Percentiles rank a stretch among this genome's conserved stretches.
Conservation (phyloP, 768 basidiomycete species). For the Macrolepiota fuliginosa region DNA sequence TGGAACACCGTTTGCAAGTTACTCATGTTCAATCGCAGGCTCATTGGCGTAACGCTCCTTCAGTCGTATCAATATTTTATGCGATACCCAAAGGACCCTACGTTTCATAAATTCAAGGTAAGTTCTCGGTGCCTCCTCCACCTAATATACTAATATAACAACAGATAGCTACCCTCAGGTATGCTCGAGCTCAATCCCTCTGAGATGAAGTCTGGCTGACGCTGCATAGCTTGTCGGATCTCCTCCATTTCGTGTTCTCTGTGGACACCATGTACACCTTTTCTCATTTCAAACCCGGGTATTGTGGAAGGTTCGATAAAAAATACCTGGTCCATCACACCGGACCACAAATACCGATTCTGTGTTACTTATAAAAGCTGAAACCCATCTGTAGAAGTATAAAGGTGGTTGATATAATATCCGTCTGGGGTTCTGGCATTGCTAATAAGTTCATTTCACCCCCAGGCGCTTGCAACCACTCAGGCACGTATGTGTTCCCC, state of each 20-base stretch:
- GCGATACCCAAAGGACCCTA: neutral
- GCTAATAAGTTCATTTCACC: too few species aligned
- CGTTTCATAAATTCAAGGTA: neutral
- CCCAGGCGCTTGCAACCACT: neutral
- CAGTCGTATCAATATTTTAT: slow-evolving; percentile 4
- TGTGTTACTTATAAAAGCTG: neutral
- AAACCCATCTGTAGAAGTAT: neutral
- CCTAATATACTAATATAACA: too few species aligned
- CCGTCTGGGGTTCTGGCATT: neutral
- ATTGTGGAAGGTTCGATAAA: neutral
- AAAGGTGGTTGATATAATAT: neutral
- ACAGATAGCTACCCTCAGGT: slow-evolving; percentile 6
- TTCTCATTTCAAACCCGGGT: neutral
- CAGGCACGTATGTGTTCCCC: neutral
- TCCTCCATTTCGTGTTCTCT: slow-evolving; percentile 3
- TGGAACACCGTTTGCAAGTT: neutral
- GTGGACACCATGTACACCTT: neutral
- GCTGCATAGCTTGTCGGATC: neutral
- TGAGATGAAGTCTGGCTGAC: neutral
- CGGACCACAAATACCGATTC: neutral
- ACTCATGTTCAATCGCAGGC: neutral
- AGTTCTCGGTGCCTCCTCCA: neutral
- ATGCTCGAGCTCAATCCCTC: neutral
- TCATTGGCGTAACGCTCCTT: slow-evolving; percentile 1
- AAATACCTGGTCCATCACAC: neutral